Percentiles rank a stretch among this genome's conserved stretches.
Evolutionary conservation across 139 green algal species (phyloP).

Genomic region (Eudorina sp.): DNA sequence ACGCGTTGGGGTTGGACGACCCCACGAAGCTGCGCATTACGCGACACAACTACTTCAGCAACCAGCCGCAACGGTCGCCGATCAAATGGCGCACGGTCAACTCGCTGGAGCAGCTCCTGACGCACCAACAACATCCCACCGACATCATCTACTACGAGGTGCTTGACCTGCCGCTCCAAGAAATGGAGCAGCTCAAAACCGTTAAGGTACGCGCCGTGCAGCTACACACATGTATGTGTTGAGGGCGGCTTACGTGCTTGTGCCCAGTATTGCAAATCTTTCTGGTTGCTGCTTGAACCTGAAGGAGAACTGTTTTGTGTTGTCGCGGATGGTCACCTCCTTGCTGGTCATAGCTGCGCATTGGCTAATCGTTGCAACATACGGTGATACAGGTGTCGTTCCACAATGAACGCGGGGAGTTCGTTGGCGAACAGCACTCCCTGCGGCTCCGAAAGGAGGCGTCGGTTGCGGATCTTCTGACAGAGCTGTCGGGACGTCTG

Average conservation of each 20-base stretch:
- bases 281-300: too few species aligned
- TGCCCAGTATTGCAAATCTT: too few species aligned
- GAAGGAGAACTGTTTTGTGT: too few species aligned
- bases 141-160: slow-evolving; percentile 95
- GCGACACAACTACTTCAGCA: slow-evolving; percentile 87
- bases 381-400: slow-evolving; percentile 64
- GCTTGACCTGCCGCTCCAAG: slow-evolving; percentile 93
- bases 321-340: too few species aligned
- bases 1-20: slow-evolving; percentile 50
- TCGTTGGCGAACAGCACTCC: slow-evolving; percentile 74
- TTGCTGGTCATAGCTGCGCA: too few species aligned
- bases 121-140: slow-evolving; percentile 29
- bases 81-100: slow-evolving; percentile 67
- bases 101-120: slow-evolving; percentile 49
- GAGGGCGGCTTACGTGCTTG: too few species aligned
- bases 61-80: slow-evolving; percentile 60
- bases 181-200: slow-evolving; percentile 83
- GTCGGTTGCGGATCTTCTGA: slow-evolving; percentile 81
- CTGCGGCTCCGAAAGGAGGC: slow-evolving; percentile 78
- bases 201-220: slow-evolving; percentile 62
- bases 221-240: too few species aligned
- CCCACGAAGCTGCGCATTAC: slow-evolving; percentile 76
- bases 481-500: slow-evolving; percentile 71
- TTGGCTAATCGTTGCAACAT: too few species aligned
- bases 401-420: slow-evolving; percentile 85